Conservation (phyloP, 2,329 filamentous ascomycete species). For the Fusarium compactum region DNA sequence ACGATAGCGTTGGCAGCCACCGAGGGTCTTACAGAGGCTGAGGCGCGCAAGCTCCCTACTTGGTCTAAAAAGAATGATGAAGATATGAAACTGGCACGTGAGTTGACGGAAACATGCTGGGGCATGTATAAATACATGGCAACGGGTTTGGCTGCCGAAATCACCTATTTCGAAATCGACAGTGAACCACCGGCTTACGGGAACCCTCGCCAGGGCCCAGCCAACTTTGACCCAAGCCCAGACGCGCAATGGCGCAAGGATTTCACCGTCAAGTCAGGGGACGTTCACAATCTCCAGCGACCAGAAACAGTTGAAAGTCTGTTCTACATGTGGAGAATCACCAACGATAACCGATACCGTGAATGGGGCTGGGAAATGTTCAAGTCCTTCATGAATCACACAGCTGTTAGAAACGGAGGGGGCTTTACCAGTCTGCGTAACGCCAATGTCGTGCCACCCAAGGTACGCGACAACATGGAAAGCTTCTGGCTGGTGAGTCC, state of each 20-base stretch:
- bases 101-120: slow-evolving; percentile 98
- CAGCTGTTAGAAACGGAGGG: slow-evolving; percentile 78
- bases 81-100: slow-evolving; percentile 86
- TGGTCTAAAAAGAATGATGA: slow-evolving; percentile 87
- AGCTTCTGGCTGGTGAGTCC: slow-evolving; percentile 92
- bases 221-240: slow-evolving; percentile 62
- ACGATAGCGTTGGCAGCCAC: slow-evolving; percentile 93
- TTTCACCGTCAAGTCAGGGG: slow-evolving; percentile 82
- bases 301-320: slow-evolving; percentile 97
- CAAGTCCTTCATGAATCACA: slow-evolving; percentile 87
- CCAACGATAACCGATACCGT: slow-evolving; percentile 86
- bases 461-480: slow-evolving; percentile 91
- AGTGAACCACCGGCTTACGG: slow-evolving; percentile 72
- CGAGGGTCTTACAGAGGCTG: slow-evolving; percentile 77
- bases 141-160: slow-evolving; percentile 94
- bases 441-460: slow-evolving; percentile 78
- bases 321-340: slow-evolving; percentile 99
- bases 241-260: slow-evolving; percentile 80
- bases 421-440: slow-evolving; percentile 87
- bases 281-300: slow-evolving; percentile 91
- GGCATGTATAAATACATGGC: slow-evolving; percentile 93
- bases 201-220: slow-evolving; percentile 61
- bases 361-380: slow-evolving; percentile 99
- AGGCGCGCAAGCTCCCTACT: slow-evolving; percentile 76
- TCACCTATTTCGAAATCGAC: slow-evolving; percentile 87